These are phyloP conservation scores for Yamadazyma membranifaciens DNA, from an alignment of 1,139 yeast species.

Conservation along the genomic window DNA sequence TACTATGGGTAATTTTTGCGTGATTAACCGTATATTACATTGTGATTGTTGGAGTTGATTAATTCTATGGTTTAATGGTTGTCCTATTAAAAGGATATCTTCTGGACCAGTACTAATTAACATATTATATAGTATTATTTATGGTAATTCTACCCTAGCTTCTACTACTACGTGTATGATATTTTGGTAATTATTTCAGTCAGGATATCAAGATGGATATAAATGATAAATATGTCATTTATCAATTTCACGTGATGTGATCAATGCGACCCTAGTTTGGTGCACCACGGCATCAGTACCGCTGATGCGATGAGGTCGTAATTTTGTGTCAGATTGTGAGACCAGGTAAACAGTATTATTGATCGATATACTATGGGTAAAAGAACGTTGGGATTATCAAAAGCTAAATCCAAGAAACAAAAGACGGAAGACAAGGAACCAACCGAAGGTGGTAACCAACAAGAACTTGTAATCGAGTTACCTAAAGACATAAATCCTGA, in stretches of 20 bases:
- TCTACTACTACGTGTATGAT: no score
- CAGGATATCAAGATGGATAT: no score
- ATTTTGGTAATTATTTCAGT: no score
- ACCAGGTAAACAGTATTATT: no score
- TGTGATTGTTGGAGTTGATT: slow-evolving; percentile 48
- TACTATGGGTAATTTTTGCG: no score
- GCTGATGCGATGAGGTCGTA: slow-evolving; percentile 1
- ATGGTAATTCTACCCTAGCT: no score
- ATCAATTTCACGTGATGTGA: slow-evolving; percentile 2
- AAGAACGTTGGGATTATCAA: slow-evolving; percentile 85
- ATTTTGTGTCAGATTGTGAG: no score
- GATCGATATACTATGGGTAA: no score
- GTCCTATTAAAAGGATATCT: no score
- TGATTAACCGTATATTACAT: slow-evolving; percentile 33
- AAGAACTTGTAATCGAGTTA: slow-evolving; percentile 59
- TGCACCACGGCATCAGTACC: no score
- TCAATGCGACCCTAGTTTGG: no score
- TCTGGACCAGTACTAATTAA: slow-evolving; percentile 5
- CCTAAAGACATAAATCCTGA: slow-evolving; percentile 70
- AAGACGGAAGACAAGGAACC: slow-evolving; percentile 13
- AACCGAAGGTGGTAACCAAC: neutral
- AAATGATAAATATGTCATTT: neutral
- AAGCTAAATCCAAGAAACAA: slow-evolving; percentile 36
- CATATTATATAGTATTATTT: no score
- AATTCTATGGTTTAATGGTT: slow-evolving; percentile 49